Percentiles rank a stretch among this genome's conserved stretches.
Evolutionary conservation across 192 early-diverging fungal genomes (phyloP).

Genomic region (Podila minutissima): DNA sequence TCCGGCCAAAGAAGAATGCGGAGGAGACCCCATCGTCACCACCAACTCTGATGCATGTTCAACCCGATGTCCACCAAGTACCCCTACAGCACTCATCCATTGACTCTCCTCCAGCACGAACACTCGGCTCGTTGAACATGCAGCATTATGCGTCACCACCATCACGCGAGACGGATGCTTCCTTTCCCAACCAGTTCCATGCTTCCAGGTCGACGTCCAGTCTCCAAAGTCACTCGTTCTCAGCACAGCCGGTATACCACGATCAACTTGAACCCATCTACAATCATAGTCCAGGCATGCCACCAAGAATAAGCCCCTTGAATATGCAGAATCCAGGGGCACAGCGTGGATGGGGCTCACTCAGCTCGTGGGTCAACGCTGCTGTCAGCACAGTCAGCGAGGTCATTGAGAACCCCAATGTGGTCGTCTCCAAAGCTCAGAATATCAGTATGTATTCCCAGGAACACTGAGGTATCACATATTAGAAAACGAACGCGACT

Average conservation of each 20-base stretch:
- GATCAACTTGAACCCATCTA: too few relatives aligned
- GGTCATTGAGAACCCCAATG: slow-evolving; percentile 47
- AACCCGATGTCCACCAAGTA: background rate
- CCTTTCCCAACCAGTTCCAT: background rate
- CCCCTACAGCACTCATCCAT: slow-evolving; percentile 5
- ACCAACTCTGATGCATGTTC: background rate
- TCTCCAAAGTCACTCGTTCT: background rate
- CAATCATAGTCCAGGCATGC: too few relatives aligned
- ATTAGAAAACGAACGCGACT: too few relatives aligned
- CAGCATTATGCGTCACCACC: background rate
- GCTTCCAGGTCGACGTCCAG: background rate
- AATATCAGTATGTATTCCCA: slow-evolving; percentile 17
- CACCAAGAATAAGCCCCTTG: too few relatives aligned
- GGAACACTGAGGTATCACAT: background rate
- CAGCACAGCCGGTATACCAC: background rate
- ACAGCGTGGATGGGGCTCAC: slow-evolving; percentile 27
- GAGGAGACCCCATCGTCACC: background rate
- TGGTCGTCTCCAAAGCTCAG: slow-evolving; percentile 39
- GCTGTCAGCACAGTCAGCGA: slow-evolving; percentile 44
- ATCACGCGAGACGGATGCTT: background rate
- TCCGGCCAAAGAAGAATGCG: background rate
- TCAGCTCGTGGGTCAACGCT: slow-evolving; percentile 45
- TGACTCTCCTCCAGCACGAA: background rate
- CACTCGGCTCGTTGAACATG: background rate
- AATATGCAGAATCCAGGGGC: background rate